Evolutionary conservation across 768 basidiomycete genomes (phyloP).

Genomic region (Termitomyces sp.): DNA sequence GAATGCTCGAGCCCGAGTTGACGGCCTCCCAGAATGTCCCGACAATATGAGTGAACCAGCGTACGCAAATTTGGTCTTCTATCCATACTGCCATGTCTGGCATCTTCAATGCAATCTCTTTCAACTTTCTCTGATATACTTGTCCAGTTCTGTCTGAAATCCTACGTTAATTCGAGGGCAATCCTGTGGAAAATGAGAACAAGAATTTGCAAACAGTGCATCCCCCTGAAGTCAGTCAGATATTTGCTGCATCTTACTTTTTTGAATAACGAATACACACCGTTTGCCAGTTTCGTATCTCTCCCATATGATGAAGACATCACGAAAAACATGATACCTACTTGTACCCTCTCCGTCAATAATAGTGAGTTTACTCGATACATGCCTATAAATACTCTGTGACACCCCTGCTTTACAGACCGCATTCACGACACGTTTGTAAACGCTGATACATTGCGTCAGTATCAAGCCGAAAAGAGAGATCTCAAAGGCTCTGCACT

Average conservation of each 20-base stretch:
- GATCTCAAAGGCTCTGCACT: neutral
- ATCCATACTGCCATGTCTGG: slow-evolving; percentile 18
- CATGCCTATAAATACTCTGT: neutral
- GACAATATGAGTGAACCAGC: slow-evolving; percentile 22
- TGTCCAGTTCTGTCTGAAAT: slow-evolving; percentile 8
- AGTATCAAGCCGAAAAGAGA: neutral
- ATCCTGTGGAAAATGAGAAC: slow-evolving; percentile 14
- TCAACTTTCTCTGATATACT: neutral
- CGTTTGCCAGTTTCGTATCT: neutral
- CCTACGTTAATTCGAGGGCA: neutral
- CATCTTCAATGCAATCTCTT: neutral
- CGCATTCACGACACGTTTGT: neutral
- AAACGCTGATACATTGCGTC: neutral
- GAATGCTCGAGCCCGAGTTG: slow-evolving; percentile 11
- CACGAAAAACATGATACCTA: neutral
- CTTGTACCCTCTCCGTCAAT: neutral
- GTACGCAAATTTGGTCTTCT: slow-evolving; percentile 20
- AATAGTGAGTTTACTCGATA: neutral
- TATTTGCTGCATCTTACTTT: no score
- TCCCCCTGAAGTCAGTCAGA: slow-evolving; percentile 10
- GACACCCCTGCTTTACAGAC: neutral
- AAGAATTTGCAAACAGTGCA: slow-evolving; percentile 16
- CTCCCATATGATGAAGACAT: neutral
- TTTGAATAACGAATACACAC: neutral
- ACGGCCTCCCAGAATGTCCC: slow-evolving; percentile 21